Percentiles rank a stretch among this genome's conserved stretches.
Evolutionary conservation across 352 stramenopile species (phyloP).

Genomic region (Aphanomyces euteiches): DNA sequence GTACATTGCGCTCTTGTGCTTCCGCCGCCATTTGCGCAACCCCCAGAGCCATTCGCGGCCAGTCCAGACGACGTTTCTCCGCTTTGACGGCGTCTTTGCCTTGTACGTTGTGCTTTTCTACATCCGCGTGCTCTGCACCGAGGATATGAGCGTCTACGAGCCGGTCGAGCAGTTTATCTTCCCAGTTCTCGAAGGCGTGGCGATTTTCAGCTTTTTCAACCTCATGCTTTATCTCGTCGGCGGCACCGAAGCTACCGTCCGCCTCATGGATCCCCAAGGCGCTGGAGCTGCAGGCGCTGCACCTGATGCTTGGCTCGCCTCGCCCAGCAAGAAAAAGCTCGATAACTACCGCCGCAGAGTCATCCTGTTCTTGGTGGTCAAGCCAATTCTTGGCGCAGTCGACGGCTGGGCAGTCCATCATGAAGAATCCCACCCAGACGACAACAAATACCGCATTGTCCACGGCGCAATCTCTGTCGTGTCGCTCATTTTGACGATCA

Average conservation of each 20-base stretch:
- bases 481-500: neutral
- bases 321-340: neutral
- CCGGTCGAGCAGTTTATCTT: neutral
- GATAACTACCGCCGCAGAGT: constrained; percentile 2
- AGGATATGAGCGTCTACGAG: neutral
- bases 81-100: constrained; percentile 15
- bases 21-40: neutral
- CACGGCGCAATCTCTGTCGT: neutral
- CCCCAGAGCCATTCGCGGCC: neutral
- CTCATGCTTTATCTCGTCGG: constrained; percentile 11
- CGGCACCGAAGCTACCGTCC: constrained; percentile 3
- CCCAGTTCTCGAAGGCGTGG: constrained; percentile 1
- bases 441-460: neutral
- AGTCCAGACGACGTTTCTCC: constrained; percentile 3
- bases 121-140: constrained; percentile 1
- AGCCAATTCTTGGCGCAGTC: constrained; percentile 1
- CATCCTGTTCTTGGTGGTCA: neutral
- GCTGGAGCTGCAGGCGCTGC: neutral
- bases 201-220: constrained; percentile 19
- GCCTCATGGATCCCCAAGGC: neutral
- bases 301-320: neutral
- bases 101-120: constrained; percentile 1
- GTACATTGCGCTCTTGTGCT: neutral
- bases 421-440: neutral
- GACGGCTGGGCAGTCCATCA: constrained; percentile 9